Base-by-base conservation (phyloP, 306 rosid genomes). In the Sophora flavescens region DNA sequence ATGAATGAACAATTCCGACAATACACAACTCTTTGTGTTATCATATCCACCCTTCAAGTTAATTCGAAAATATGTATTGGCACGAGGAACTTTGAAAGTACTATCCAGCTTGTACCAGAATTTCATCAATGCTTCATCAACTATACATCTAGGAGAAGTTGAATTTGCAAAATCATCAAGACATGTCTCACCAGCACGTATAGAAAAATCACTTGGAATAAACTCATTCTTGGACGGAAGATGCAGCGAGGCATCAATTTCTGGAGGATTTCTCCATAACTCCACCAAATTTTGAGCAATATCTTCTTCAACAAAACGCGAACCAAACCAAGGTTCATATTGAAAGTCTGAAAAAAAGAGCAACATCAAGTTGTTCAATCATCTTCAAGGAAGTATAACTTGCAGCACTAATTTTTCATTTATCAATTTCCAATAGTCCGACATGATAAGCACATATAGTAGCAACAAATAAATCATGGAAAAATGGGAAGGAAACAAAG, bases 261-360 rank as follows among this genome's bases (percentile, higher is more conserved):
- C 89, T 8, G 88, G 85, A 83, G 99, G 91, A 88, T 89, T 81
- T 82, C 81, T 88, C 99, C 99, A 95, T 38, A 89, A 71, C 61
- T 91, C 88, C 80, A 92, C 81, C 87, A 92, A 82, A 72, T 85
- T 57, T 75, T 87, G 81, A 65, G 92, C 72, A 82, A 95, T 82
- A 80, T 95, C 96, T 76, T 90, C 95, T 82, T 84, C 97, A 52
- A 75, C 53, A 72, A 88, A 92, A 62, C 48, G 88, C 62, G 98
- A 90, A 50, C 96, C 97, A 90, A 90, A 95, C 98, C 98, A 95
- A 62, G 98, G 97, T 79, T 95, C 98, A 42, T 69, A 41, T 50
- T 88, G 87, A 71, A 76, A 78, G 82, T 78, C 98, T 95, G 96
- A 54, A 83, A 72, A 60, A 74, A 75, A 38, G 42, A 28, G 78